Evolutionary conservation across 345 rosid genomes (phyloP).

Genomic region (Melastoma malabathricum): DNA sequence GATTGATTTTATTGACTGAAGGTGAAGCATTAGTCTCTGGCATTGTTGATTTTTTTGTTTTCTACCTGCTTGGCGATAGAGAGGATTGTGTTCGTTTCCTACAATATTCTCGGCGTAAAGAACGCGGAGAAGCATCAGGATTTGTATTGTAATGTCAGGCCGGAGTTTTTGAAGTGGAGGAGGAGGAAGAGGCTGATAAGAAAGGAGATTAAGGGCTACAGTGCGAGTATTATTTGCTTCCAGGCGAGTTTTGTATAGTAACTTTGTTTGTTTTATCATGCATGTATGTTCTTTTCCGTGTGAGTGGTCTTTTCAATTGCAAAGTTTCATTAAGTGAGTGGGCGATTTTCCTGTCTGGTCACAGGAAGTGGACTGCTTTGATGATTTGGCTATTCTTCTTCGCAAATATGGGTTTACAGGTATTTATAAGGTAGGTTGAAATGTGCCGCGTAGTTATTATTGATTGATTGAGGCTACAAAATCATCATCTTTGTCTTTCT

Average conservation of each 20-base stretch:
- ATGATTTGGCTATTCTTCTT: slow-evolving; percentile 40
- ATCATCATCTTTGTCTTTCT: slow-evolving; percentile 9
- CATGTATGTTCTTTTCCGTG: not conserved
- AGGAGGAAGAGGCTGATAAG: slow-evolving; percentile 47
- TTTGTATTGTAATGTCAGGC: slow-evolving; percentile 29
- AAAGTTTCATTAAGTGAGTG: not conserved
- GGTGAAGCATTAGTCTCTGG: not conserved
- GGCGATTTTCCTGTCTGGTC: slow-evolving; percentile 5
- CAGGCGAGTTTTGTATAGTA: slow-evolving; percentile 33
- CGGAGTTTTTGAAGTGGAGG: slow-evolving; percentile 41
- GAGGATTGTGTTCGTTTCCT: slow-evolving; percentile 49
- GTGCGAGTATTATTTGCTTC: slow-evolving; percentile 56
- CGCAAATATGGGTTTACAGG: slow-evolving; percentile 54
- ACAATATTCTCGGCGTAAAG: slow-evolving; percentile 59
- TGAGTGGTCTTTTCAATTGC: not conserved
- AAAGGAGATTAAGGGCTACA: slow-evolving; percentile 40
- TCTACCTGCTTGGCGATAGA: slow-evolving; percentile 21
- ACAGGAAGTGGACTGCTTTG: slow-evolving; percentile 69
- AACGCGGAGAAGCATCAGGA: slow-evolving; percentile 60
- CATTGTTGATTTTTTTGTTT: not conserved
- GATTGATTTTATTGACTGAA: too few species aligned
- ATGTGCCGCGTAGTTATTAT: not conserved
- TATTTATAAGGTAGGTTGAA: slow-evolving; percentile 47
- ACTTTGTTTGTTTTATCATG: too few species aligned
- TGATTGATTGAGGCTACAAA: not conserved